Base-by-base conservation (phyloP, 306 rosid species). In the Adenanthera pavonina region DNA sequence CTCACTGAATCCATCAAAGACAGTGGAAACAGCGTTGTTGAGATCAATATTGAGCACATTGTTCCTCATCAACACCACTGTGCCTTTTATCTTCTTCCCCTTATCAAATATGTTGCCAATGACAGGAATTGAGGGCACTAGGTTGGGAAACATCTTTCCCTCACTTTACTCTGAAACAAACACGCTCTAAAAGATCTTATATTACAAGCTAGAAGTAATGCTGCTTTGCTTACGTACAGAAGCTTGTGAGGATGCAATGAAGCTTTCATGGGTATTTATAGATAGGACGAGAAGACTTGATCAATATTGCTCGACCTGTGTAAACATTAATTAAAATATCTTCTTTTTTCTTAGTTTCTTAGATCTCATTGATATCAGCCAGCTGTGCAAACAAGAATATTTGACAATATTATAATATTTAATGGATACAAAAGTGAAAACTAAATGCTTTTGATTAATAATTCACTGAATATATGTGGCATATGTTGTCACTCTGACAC, bases 1-100 rank as follows among this genome's bases (percentile, higher is more conserved):
- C 72, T 67, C 51, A 67, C 72, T 40, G 7, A 67, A 40, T 6
- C 51, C 34, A 67, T 67, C 72, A n/a, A 67, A 41, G 14, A 41
- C 72, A 16, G 72, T 16, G 6, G 85, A 25, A 1, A 4, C 25
- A 12, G 78, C 3, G 13, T 8, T 64, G 69, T 60, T 62, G 30
- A 72, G 30, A 59, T 77, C 78, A 11, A 60, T 60, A 14, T 59
- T 30, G 78, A 82, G 25, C 14, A 61, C 82, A 41, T 61, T 70
- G 14, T 62, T 82, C n/a, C 67, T 60, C 67, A 30, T 60, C 15
- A 60, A 30, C 67, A 60, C 67, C 67, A 60, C 40, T 60, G 40
- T 60, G 40, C 67, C 67, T 60, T 60, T 60, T 60, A 60, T 60
- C 67, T 60, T 60, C 40, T 10, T 60, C 19, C 85, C 20, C 11